Base-by-base conservation (phyloP, 164 flowering plant species). In the Cinnamomum chago region DNA sequence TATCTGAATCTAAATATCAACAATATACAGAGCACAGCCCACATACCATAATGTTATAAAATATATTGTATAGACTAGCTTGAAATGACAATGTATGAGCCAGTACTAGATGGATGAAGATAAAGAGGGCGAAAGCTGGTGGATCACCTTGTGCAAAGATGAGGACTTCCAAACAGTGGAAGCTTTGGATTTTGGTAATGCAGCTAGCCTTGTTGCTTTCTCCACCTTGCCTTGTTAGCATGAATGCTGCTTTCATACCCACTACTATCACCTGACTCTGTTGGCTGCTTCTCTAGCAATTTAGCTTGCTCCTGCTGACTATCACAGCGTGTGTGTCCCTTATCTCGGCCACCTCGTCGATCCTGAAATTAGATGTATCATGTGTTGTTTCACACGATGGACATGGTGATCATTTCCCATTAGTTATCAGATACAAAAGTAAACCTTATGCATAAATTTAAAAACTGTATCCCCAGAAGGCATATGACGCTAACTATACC, bases 241-340 rank as follows among this genome's bases (percentile, higher is more conserved):
- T 81, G 88, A 51, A 77, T 81, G 55, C 85, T 68, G 73, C 91
- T 92, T 64, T 92, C 94, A 75, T 87, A 88, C n/a, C 93, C 92
- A 72, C 93, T 89, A 64, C 97, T 88, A 70, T 92, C 94, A 64
- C 91, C 92, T 24, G 90, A 92, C 78, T 89, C 97, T 68, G 70
- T 62, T 65, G 82, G 75, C 25, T 75, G 85, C 71, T 83, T 88
- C 68, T 89, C 93, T 76, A 74, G 73, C 72, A 74, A 70, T 74
- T 80, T 82, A 20, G 76, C 81, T 69, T 74, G 79, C 62, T 65
- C 75, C 27, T 65, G 60, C 35, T 60, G 18, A 28, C 75, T 75
- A 23, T 81, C 87, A 50, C 52, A 86, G 62, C 79, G 82, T 23
- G 75, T 22, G 27, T 81, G 87, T 71, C 83, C 87, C 15, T 75